Percentiles rank a stretch among this genome's conserved stretches.
Conservation (phyloP, 768 basidiomycete species). For the Boletus huronensis region DNA sequence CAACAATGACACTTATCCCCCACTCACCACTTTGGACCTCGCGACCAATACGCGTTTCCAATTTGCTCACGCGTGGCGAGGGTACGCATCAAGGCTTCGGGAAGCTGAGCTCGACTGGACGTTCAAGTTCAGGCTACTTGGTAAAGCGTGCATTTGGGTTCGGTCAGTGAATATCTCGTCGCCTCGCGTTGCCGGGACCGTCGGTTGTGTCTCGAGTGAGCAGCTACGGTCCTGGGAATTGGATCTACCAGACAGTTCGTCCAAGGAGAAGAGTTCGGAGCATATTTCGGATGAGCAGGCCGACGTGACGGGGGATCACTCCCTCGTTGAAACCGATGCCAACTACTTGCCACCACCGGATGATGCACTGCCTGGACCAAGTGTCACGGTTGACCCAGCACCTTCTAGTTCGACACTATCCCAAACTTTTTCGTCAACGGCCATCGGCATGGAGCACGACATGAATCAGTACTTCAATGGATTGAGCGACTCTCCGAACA, state of each 20-base stretch:
- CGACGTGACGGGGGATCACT: background rate
- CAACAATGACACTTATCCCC: slow-evolving; percentile 16
- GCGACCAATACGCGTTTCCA: slow-evolving; percentile 23
- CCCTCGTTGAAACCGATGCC: background rate
- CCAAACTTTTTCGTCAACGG: background rate
- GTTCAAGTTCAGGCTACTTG: background rate
- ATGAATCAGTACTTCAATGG: slow-evolving; percentile 30
- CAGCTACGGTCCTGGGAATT: slow-evolving; percentile 17
- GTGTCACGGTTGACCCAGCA: background rate
- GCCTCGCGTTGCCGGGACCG: slow-evolving; percentile 7
- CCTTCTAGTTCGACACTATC: background rate
- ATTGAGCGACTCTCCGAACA: slow-evolving; percentile 22
- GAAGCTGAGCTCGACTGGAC: slow-evolving; percentile 7
- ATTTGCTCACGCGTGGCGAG: slow-evolving; percentile 21
- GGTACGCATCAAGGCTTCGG: slow-evolving; percentile 10
- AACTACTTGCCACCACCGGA: background rate
- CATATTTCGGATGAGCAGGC: background rate
- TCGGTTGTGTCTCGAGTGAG: slow-evolving; percentile 8
- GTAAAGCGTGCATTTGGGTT: background rate
- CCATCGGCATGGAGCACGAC: slow-evolving; percentile 18
- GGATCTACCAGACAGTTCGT: background rate
- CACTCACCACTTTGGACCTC: slow-evolving; percentile 15
- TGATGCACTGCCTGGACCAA: background rate
- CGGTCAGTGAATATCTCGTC: background rate
- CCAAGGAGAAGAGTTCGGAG: background rate